Evolutionary conservation across 202 grass and related monocot species (phyloP).

Genomic region (Dendrocalamus latiflorus): DNA sequence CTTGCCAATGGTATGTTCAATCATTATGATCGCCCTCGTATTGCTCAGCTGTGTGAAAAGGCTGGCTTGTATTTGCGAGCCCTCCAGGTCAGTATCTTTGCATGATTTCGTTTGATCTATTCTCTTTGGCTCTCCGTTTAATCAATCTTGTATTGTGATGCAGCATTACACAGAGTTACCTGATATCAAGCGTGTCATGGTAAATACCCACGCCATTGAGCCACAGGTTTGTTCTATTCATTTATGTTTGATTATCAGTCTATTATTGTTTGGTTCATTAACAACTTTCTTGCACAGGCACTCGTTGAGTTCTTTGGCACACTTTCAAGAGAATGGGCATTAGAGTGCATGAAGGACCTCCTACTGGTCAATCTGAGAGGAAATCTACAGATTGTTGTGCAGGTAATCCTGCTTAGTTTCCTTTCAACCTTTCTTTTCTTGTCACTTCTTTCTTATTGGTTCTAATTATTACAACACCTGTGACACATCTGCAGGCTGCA

Average conservation of each 20-base stretch:
- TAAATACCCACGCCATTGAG: too few relatives aligned
- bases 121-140: not conserved
- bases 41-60: constrained; percentile 95
- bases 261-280: not conserved
- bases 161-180: too few relatives aligned
- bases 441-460: too few relatives aligned
- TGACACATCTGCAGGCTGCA: constrained; percentile 51
- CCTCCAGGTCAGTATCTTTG: constrained; percentile 57
- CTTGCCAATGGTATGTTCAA: constrained; percentile 80
- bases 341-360: constrained; percentile 98
- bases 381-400: constrained; percentile 93
- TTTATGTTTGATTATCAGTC: not conserved
- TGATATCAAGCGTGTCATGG: not conserved
- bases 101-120: not conserved
- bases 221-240: too few relatives aligned
- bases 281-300: constrained; percentile 42
- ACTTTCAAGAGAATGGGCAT: constrained; percentile 76
- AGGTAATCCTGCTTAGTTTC: constrained; percentile 42
- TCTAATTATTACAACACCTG: not conserved
- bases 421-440: not conserved
- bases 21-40: constrained; percentile 88
- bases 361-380: constrained; percentile 77
- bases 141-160: too few relatives aligned
- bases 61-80: constrained; percentile 80
- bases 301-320: constrained; percentile 97